Evolutionary conservation across 1,284 basidiomycete genomes (phyloP).

Genomic region (Austroboletus novae-zelandiae): DNA sequence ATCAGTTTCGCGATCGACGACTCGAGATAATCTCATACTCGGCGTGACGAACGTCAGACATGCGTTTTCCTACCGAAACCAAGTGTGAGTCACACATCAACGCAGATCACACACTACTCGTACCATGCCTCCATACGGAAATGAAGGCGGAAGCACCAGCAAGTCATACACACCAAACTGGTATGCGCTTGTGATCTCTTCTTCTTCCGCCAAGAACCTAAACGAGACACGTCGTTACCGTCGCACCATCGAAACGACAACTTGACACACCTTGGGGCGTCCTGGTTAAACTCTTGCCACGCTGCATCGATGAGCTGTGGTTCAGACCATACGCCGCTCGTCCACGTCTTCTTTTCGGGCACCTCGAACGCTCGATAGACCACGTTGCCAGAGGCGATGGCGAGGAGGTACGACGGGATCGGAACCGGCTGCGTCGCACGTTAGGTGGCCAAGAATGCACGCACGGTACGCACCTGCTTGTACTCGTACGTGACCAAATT

Average conservation of each 20-base stretch:
- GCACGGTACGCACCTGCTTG: slow-evolving; percentile 52
- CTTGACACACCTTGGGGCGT: slow-evolving; percentile 62
- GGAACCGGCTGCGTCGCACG: slow-evolving; percentile 55
- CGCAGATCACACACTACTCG: slow-evolving; percentile 2
- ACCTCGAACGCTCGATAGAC: slow-evolving; percentile 68
- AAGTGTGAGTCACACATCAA: slow-evolving; percentile 5
- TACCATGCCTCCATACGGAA: slow-evolving; percentile 90
- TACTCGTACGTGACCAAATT: slow-evolving; percentile 58
- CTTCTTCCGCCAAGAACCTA: slow-evolving; percentile 74
- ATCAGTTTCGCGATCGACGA: background rate
- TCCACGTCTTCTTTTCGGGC: slow-evolving; percentile 68
- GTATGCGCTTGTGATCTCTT: slow-evolving; percentile 69
- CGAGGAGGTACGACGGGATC: slow-evolving; percentile 86
- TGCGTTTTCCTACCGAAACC: slow-evolving; percentile 61
- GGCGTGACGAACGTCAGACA: slow-evolving; percentile 89
- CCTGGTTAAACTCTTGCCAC: slow-evolving; percentile 87
- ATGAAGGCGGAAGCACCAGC: slow-evolving; percentile 89
- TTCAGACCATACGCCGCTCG: slow-evolving; percentile 86
- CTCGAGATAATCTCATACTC: slow-evolving; percentile 44
- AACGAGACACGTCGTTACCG: background rate
- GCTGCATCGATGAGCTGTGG: slow-evolving; percentile 78
- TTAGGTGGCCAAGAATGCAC: background rate
- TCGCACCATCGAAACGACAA: background rate
- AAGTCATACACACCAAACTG: slow-evolving; percentile 90
- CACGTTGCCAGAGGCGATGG: slow-evolving; percentile 83